Conservation (phyloP, 2,329 filamentous ascomycete genomes). For the Xylariaceae sp. region DNA sequence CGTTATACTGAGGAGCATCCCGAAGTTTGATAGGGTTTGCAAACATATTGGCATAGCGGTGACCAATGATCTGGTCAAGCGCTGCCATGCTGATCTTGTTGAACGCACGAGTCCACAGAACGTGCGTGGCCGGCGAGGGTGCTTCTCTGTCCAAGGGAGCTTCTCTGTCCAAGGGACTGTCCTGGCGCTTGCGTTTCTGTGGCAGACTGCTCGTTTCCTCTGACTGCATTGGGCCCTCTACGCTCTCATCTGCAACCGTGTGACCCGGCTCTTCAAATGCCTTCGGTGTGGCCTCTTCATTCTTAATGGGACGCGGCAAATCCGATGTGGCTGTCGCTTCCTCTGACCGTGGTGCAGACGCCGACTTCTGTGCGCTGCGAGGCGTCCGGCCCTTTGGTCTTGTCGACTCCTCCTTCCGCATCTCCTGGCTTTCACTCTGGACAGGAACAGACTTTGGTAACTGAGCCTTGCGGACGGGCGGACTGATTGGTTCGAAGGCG, state of each 20-base stretch:
- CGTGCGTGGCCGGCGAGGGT: slow-evolving; percentile 55
- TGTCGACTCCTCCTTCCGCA: slow-evolving; percentile 21
- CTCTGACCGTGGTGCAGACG: slow-evolving; percentile 33
- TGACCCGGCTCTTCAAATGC: slow-evolving; percentile 48
- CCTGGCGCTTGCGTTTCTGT: slow-evolving; percentile 52
- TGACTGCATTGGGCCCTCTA: slow-evolving; percentile 28
- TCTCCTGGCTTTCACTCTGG: slow-evolving; percentile 27
- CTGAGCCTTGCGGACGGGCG: slow-evolving; percentile 34
- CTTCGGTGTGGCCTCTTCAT: slow-evolving; percentile 50
- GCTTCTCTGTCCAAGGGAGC: too few relatives aligned
- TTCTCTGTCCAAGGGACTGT: slow-evolving; percentile 38
- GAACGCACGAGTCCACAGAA: slow-evolving; percentile 69
- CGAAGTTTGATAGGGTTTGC: slow-evolving; percentile 66
- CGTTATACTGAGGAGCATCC: slow-evolving; percentile 68
- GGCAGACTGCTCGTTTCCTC: slow-evolving; percentile 28
- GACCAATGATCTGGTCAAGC: slow-evolving; percentile 68
- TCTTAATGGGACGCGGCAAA: slow-evolving; percentile 41
- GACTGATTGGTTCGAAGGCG: slow-evolving; percentile 52
- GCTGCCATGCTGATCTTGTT: slow-evolving; percentile 65
- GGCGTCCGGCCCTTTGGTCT: slow-evolving; percentile 26
- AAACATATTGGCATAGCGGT: slow-evolving; percentile 74
- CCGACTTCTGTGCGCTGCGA: slow-evolving; percentile 27
- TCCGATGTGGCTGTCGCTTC: slow-evolving; percentile 39
- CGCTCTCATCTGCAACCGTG: slow-evolving; percentile 47
- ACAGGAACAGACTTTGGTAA: slow-evolving; percentile 27